A percentile compares a stretch with the other conserved stretches of the same genome.
These are phyloP conservation scores for Mortierella sp. DNA, from an alignment of 371 early-diverging fungal species.

Conservation along the genomic window DNA sequence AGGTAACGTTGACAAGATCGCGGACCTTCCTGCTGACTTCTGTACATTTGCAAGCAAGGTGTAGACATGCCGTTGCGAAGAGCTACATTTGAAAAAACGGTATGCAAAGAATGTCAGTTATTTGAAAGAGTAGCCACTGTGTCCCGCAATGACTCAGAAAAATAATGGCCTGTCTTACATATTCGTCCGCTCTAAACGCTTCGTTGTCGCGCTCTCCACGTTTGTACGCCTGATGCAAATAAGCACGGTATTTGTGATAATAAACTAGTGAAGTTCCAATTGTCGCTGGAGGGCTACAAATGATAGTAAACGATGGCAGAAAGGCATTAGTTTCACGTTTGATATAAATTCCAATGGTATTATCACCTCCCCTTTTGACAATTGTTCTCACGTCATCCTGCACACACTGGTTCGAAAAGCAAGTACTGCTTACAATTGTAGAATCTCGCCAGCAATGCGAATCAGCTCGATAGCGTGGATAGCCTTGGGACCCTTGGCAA, in stretches of 20 bases:
- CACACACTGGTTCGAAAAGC: not conserved
- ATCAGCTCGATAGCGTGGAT: constrained; percentile 57
- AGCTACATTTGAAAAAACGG: constrained; percentile 20
- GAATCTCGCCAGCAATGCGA: constrained; percentile 54
- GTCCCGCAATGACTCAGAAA: not conserved
- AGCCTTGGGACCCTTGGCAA: constrained; percentile 34
- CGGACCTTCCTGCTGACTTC: constrained; percentile 58
- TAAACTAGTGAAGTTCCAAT: constrained; percentile 52
- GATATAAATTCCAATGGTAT: not conserved
- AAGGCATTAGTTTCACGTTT: not conserved
- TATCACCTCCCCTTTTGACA: no score
- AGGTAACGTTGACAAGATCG: constrained; percentile 57
- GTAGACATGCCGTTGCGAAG: constrained; percentile 56
- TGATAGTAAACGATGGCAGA: not conserved
- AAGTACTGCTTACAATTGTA: constrained; percentile 45
- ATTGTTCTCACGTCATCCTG: not conserved
- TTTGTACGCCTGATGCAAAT: constrained; percentile 42
- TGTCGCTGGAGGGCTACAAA: constrained; percentile 46
- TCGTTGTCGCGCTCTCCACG: constrained; percentile 54
- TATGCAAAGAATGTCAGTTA: not conserved
- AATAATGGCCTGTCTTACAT: constrained; percentile 22
- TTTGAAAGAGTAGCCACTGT: not conserved
- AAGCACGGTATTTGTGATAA: constrained; percentile 56
- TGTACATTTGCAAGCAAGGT: constrained; percentile 54
- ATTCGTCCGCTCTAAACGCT: constrained; percentile 55